Base-by-base conservation (phyloP, 1,284 basidiomycete genomes). In the Cryptococcus amylolentus region DNA sequence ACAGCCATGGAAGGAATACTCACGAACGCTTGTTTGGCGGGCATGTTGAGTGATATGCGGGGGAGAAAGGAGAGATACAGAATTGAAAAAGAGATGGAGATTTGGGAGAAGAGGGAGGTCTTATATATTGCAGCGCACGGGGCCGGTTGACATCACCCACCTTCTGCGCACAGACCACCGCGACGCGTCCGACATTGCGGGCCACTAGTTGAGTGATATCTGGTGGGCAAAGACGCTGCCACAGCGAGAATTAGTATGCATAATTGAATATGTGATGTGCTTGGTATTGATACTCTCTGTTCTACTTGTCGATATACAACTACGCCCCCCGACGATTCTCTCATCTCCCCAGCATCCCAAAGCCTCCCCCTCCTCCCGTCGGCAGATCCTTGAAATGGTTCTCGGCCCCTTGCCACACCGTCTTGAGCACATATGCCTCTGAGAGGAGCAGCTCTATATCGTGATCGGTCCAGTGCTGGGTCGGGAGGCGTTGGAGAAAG, bases 401-500 rank as follows among this genome's bases (percentile, higher is more conserved):
- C 72, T 93, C 91, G 6, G 91, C 91, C 62, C 93, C 91, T 66
- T 92, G 89, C 91, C 91, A 95, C 68, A 90, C 88, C 23, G 87
- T 90, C 70, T 89, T 92, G 65, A 94, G 85, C 52, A 98, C 90
- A 70, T 96, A 98, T 8, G 96, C 95, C 77, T 98, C 91, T 68
- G 89, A 91, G 45, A 98, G 84, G 16, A 98, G 84, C 77, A 98
- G 84, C 73, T 97, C 93, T 46, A 97, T 88, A 72, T 98, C 93
- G 69, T 93, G 88, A 76, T 98, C 95, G 5, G 85, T 86, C 95
- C 96, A 98, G 51, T 84, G 84, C 69, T 95, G 90, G 2, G 95
- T 98, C 9, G 96, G 95, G 5, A 97, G 82, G 4, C 90, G 91
- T 77, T 98, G 95, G 3, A 98, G 82, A 79, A 97, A 98, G 88